Evolutionary conservation across 2,329 filamentous ascomycete genomes (phyloP), one percentile per base, ranked within the genome.

Genomic region (Verticillium klebahnii): DNA sequence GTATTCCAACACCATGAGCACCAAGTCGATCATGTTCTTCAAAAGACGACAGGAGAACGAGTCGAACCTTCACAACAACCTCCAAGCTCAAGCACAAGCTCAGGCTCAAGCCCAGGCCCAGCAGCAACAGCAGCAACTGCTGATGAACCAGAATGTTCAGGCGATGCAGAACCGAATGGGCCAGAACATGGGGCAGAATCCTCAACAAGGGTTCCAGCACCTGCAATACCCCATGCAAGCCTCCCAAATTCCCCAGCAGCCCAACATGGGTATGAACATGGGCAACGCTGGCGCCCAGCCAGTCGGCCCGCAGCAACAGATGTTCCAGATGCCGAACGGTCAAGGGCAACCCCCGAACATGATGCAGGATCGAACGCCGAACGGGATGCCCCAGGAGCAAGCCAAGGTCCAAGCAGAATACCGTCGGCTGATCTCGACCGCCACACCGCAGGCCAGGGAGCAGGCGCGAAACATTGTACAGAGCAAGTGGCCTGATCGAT

Each of bases 201-300:
- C 75, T 2, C 85, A 83, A 63, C 83, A 80, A 67, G 80, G 78
- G 1, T 87, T 88, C 62, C 84, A 84, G 64, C 80, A 83, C 57
- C 77, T 87, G 39, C 84, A 85, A 62, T 84, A 85, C 60, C 82
- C 79, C 61, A 85, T 86, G 82, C 85, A 87, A 67, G 73, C 79
- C 4, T 78, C 81, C 1, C 80, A 79, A 40, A 78, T 86, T 29
- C 77, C 80, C 11, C 83, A 79, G 58, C 83, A 83, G 63, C 67
- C 66, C 23, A 74, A 73, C 54, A 69, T 77, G 63, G 72, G 69
- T 29, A 77, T 82, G 70, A 74, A 73, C 19, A 77, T 82, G 73
- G 73, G 69, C 40, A 80, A 72, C 65, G 66, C 75, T 67, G 69
- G 64, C 17, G 64, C 54, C 5, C 64, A 65, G n/a, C 64, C 63